Percentiles rank a stretch among this genome's conserved stretches.
Evolutionary conservation across 768 basidiomycete species (phyloP).

Genomic region (Trametes cubensis): DNA sequence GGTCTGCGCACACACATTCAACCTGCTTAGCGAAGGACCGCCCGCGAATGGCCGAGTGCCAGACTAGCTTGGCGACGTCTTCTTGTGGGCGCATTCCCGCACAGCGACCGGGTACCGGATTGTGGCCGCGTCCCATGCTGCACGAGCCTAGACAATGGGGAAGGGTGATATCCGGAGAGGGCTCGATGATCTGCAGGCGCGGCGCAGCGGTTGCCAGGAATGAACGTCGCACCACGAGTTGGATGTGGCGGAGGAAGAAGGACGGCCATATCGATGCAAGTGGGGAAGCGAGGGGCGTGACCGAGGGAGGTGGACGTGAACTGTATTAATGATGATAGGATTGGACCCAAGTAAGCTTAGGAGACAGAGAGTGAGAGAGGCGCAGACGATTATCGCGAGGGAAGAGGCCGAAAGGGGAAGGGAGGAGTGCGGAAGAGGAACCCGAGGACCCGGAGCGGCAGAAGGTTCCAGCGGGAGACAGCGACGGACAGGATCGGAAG

Average conservation of each 20-base stretch:
- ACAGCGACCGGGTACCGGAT: not conserved
- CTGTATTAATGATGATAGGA: conserved; percentile 13
- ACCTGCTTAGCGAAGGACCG: too few species aligned
- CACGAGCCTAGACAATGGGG: conserved; percentile 2
- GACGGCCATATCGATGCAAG: not conserved
- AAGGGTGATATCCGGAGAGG: conserved; percentile 17
- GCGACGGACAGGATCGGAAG: conserved; percentile 25
- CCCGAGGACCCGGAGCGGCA: conserved; percentile 18
- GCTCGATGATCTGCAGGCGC: conserved; percentile 23
- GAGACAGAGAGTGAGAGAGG: not conserved
- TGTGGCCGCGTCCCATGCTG: not conserved
- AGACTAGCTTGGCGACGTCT: not conserved
- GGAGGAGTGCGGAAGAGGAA: conserved; percentile 11
- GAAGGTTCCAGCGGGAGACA: conserved; percentile 19
- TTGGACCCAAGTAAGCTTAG: not conserved
- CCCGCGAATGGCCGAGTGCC: conserved; percentile 7
- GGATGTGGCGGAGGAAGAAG: conserved; percentile 10
- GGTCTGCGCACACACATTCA: too few species aligned
- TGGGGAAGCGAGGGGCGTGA: not conserved
- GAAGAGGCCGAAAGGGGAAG: conserved; percentile 10
- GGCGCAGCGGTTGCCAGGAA: conserved; percentile 20
- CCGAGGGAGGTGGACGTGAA: not conserved
- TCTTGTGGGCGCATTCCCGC: not conserved
- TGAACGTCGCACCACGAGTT: conserved; percentile 8
- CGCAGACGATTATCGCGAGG: conserved; percentile 22